Percentiles rank a stretch among this genome's conserved stretches.
Evolutionary conservation across 257 asterid species (phyloP).

Genomic region (Solanum pinnatisectum): DNA sequence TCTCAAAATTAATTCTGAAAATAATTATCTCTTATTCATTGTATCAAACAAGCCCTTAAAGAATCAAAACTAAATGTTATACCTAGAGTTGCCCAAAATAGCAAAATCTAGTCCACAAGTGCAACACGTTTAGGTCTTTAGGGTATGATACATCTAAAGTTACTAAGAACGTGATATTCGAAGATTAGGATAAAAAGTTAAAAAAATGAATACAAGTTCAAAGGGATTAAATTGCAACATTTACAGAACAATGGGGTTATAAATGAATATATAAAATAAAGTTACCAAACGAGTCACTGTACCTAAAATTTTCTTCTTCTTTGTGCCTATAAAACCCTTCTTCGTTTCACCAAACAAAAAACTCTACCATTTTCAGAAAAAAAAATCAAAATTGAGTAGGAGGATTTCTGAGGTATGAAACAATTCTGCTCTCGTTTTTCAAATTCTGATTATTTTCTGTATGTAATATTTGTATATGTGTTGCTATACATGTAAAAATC

Average conservation of each 20-base stretch:
- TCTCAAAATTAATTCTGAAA: not conserved
- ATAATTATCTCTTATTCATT: not conserved
- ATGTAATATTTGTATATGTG: not conserved
- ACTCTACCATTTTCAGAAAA: not conserved
- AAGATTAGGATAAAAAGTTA: not conserved
- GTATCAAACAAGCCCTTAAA: not conserved
- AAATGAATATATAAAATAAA: not conserved
- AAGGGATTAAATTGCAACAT: not conserved
- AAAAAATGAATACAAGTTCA: not conserved
- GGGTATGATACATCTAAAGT: not conserved
- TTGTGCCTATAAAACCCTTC: not conserved
- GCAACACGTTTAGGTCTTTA: no score
- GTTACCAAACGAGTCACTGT: not conserved
- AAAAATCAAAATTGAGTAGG: not conserved
- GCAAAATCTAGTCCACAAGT: not conserved
- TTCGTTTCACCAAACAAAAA: not conserved
- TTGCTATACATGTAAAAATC: not conserved
- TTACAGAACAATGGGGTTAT: not conserved
- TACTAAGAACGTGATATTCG: not conserved
- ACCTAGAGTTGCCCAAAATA: no score
- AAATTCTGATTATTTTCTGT: not conserved
- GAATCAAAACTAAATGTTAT: no score
- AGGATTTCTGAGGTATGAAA: constrained; percentile 5
- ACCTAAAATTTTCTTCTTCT: not conserved
- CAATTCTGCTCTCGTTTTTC: not conserved